A percentile compares a stretch with the other conserved stretches of the same genome.
Evolutionary conservation across 164 flowering plant genomes (phyloP).

Genomic region (Vitis rupestris): DNA sequence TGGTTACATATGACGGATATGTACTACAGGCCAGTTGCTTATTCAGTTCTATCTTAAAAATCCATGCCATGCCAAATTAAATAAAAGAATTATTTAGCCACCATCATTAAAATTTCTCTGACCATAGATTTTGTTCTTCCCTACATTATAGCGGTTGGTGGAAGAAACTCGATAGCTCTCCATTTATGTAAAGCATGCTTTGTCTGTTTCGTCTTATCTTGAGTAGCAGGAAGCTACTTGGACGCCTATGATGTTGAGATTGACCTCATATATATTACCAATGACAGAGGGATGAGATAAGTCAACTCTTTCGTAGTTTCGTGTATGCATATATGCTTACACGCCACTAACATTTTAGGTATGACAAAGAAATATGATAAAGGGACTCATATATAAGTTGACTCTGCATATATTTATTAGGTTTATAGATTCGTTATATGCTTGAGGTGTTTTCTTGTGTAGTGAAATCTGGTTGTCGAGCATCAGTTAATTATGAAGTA

Average conservation of each 20-base stretch:
- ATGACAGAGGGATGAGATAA: no score
- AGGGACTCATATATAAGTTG: not conserved
- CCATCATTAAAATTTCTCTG: not conserved
- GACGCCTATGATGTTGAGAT: not conserved
- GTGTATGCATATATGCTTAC: no score
- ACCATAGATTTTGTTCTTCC: not conserved
- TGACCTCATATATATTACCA: no score
- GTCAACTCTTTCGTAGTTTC: no score
- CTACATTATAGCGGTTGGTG: not conserved
- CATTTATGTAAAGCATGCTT: no score
- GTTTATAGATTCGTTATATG: not conserved
- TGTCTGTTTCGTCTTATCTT: not conserved
- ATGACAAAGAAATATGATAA: not conserved
- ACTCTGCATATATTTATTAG: not conserved
- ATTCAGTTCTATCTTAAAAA: not conserved
- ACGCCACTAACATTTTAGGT: not conserved
- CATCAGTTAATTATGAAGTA: not conserved
- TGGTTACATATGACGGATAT: not conserved
- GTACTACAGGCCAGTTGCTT: not conserved
- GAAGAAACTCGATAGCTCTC: no score
- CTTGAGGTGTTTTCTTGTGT: not conserved
- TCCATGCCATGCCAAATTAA: not conserved
- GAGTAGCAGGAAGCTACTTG: not conserved
- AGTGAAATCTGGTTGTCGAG: not conserved
- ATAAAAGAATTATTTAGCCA: not conserved